Evolutionary conservation across 139 green algal genomes (phyloP).

Genomic region (Tetradesmus lagerheimii): DNA sequence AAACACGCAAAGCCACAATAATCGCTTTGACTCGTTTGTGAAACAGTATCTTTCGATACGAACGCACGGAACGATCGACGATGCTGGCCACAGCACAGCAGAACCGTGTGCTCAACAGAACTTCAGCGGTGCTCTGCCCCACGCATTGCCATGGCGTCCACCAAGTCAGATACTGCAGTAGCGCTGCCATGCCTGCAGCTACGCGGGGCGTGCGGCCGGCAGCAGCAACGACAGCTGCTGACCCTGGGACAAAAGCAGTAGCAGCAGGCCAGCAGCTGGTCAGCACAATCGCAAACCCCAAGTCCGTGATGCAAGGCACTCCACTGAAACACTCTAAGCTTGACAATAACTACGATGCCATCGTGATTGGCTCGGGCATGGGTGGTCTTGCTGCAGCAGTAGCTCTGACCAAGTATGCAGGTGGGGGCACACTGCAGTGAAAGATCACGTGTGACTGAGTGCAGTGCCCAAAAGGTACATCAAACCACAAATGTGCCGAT

Average conservation of each 20-base stretch:
- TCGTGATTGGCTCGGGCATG: slow-evolving; percentile 19
- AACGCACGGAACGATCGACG: neutral
- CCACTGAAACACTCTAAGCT: neutral
- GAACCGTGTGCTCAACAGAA: neutral
- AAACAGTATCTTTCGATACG: too few species aligned
- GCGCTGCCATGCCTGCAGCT: neutral
- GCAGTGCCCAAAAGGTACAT: too few species aligned
- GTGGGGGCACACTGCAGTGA: neutral
- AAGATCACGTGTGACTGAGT: too few species aligned
- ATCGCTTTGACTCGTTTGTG: too few species aligned
- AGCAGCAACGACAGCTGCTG: neutral
- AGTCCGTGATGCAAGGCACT: neutral
- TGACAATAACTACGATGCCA: neutral
- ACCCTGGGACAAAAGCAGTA: neutral
- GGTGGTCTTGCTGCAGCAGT: neutral
- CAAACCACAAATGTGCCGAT: too few species aligned
- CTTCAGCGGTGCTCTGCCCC: neutral
- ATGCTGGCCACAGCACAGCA: neutral
- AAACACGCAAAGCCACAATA: too few species aligned
- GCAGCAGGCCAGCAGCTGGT: neutral
- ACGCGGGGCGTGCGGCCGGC: neutral
- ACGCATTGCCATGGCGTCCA: neutral
- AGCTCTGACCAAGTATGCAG: neutral
- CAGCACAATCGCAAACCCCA: neutral
- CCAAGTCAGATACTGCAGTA: neutral